Conservation (phyloP, 2,329 filamentous ascomycete genomes). For the Dryadomyces sulphureus region DNA sequence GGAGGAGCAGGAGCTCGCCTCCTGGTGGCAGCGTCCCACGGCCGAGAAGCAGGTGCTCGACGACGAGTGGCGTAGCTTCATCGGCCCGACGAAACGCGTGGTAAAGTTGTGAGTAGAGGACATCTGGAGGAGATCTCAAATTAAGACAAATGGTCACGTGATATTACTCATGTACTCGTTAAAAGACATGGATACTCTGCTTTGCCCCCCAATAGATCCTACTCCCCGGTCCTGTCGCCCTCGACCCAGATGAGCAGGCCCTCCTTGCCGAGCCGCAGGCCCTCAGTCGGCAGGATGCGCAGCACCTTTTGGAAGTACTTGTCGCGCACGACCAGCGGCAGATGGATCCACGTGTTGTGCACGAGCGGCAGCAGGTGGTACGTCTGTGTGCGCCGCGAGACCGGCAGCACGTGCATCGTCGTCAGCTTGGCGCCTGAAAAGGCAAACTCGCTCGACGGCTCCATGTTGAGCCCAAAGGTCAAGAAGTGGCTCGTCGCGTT, state of each 20-base stretch:
- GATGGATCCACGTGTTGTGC: slow-evolving; percentile 52
- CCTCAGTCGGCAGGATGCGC: slow-evolving; percentile 65
- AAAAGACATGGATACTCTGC: too few species aligned
- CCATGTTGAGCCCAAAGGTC: slow-evolving; percentile 85
- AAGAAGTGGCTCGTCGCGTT: slow-evolving; percentile 92
- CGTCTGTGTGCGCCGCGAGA: slow-evolving; percentile 58
- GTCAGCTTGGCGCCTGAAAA: slow-evolving; percentile 80
- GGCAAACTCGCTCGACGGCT: slow-evolving; percentile 81
- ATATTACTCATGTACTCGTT: too few species aligned
- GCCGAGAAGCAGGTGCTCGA: slow-evolving; percentile 41
- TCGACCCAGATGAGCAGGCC: slow-evolving; percentile 50
- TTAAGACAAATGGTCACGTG: too few species aligned
- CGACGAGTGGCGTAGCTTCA: slow-evolving; percentile 29
- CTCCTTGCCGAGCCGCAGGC: slow-evolving; percentile 55
- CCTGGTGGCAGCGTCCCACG: slow-evolving; percentile 33
- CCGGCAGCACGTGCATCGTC: slow-evolving; percentile 65
- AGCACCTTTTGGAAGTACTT: slow-evolving; percentile 88
- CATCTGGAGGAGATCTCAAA: too few species aligned
- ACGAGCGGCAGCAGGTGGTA: slow-evolving; percentile 61
- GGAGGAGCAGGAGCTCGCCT: slow-evolving; percentile 40
- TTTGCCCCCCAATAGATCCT: too few species aligned
- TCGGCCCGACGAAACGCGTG: slow-evolving; percentile 3
- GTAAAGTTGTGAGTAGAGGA: slow-evolving; percentile 5
- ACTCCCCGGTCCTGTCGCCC: too few species aligned
- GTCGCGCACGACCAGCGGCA: slow-evolving; percentile 65